Evolutionary conservation across 352 stramenopile genomes (phyloP).

Genomic region (Globisporangium lucens): DNA sequence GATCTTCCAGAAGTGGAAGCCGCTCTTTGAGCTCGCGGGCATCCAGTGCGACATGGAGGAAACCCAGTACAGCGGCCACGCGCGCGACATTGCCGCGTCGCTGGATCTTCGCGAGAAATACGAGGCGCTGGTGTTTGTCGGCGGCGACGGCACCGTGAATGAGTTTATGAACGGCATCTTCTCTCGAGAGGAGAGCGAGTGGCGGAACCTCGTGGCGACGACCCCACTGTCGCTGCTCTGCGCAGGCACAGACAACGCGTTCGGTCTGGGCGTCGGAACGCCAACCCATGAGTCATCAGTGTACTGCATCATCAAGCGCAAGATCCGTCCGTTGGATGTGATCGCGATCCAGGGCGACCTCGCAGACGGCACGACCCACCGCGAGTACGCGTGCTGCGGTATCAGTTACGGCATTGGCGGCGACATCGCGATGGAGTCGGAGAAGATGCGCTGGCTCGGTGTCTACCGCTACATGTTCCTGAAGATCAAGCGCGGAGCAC

Average conservation of each 20-base stretch:
- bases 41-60: conserved; percentile 79
- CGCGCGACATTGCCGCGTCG: conserved; percentile 61
- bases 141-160: conserved; percentile 76
- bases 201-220: conserved; percentile 67
- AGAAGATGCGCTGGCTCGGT: conserved; percentile 62
- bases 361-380: conserved; percentile 40
- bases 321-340: conserved; percentile 76
- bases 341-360: conserved; percentile 51
- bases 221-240: conserved; percentile 69
- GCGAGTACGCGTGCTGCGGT: conserved; percentile 74
- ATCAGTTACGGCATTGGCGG: conserved; percentile 71
- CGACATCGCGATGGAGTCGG: conserved; percentile 74
- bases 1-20: conserved; percentile 59
- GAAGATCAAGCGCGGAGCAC: conserved; percentile 62
- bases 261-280: conserved; percentile 66
- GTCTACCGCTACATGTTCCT: conserved; percentile 74
- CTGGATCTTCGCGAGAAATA: conserved; percentile 61
- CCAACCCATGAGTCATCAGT: conserved; percentile 61
- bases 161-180: conserved; percentile 86
- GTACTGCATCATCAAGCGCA: conserved; percentile 81
- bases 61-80: conserved; percentile 68
- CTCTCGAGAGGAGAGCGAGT: conserved; percentile 60
- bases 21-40: conserved; percentile 53
- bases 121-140: conserved; percentile 76
- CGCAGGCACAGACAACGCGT: conserved; percentile 76